These are phyloP conservation scores for Centrapalus pauciflorus DNA, from an alignment of 129 eudicot genomes.

Conservation along the genomic window DNA sequence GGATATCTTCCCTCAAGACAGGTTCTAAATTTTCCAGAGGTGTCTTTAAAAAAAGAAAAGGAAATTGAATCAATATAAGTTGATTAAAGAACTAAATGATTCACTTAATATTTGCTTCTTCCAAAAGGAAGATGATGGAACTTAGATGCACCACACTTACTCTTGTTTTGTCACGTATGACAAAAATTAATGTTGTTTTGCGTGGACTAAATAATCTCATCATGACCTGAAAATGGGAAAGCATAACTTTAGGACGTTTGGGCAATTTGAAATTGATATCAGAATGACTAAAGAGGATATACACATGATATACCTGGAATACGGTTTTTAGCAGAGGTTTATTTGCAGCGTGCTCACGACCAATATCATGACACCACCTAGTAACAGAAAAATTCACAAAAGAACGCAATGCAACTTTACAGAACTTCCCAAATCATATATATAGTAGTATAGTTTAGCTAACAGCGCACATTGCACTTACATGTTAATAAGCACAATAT, in stretches of 20 bases:
- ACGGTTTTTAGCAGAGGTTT: conserved; percentile 61
- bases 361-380: conserved; percentile 79
- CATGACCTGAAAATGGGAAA: conserved; percentile 43
- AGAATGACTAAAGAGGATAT: conserved; percentile 4
- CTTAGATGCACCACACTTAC: conserved; percentile 26
- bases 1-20: conserved; percentile 57
- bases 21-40: conserved; percentile 60
- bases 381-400: background rate
- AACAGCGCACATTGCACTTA: conserved; percentile 27
- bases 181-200: conserved; percentile 64
- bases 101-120: background rate
- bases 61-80: no score
- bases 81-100: no score
- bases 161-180: conserved; percentile 65
- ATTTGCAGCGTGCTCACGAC: conserved; percentile 76
- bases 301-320: conserved; percentile 46
- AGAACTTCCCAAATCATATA: background rate
- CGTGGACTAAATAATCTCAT: conserved; percentile 63
- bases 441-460: background rate
- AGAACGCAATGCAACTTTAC: background rate
- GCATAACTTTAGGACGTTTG: conserved; percentile 3
- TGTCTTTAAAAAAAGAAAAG: conserved; percentile 32
- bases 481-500: conserved; percentile 95
- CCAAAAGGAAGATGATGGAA: background rate
- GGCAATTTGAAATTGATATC: background rate